phyloP scores from a whole-genome alignment of 2,329 filamentous ascomycete genomes.

The Pseudopyrenochaeta lycopersici region DNA sequence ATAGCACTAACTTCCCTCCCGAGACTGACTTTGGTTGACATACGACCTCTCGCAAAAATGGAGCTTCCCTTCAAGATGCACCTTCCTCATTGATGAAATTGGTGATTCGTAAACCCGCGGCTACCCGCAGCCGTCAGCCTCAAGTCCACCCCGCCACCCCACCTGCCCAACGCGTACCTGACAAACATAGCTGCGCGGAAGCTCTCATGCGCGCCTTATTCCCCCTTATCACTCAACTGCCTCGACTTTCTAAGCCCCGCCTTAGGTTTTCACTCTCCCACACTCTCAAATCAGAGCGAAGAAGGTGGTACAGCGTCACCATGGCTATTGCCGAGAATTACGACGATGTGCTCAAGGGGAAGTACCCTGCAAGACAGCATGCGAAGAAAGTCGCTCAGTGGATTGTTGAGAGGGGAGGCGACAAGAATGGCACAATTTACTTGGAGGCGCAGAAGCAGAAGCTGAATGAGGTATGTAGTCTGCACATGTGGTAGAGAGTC shows the following conservation, averaged over 20 bases:
- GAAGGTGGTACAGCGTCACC: conserved; percentile 20
- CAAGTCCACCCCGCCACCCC: conserved; percentile 36
- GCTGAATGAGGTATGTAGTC: conserved; percentile 70
- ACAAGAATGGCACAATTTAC: conserved; percentile 79
- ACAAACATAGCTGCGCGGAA: conserved; percentile 22
- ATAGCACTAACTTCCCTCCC: too few relatives aligned
- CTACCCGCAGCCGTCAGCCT: conserved; percentile 30
- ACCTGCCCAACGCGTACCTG: conserved; percentile 20
- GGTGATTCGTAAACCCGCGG: conserved; percentile 22
- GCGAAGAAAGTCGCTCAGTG: conserved; percentile 83
- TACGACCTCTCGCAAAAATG: not conserved
- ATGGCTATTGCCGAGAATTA: conserved; percentile 46
- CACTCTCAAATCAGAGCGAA: conserved; percentile 7
- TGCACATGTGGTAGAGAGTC: not conserved
- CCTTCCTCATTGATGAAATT: conserved; percentile 34
- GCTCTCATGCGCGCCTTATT: conserved; percentile 20
- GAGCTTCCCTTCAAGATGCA: conserved; percentile 3
- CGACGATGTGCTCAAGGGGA: conserved; percentile 59
- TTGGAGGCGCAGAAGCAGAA: conserved; percentile 84
- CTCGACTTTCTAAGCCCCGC: not conserved
- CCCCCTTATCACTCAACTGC: conserved; percentile 10
- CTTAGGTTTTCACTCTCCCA: conserved; percentile 8
- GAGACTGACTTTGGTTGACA: too few relatives aligned
- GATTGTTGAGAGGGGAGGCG: conserved; percentile 72
- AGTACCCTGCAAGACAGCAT: conserved; percentile 87